These are phyloP conservation scores for Tricholoma saponaceum DNA, from an alignment of 768 basidiomycete genomes.

Conservation along the genomic window DNA sequence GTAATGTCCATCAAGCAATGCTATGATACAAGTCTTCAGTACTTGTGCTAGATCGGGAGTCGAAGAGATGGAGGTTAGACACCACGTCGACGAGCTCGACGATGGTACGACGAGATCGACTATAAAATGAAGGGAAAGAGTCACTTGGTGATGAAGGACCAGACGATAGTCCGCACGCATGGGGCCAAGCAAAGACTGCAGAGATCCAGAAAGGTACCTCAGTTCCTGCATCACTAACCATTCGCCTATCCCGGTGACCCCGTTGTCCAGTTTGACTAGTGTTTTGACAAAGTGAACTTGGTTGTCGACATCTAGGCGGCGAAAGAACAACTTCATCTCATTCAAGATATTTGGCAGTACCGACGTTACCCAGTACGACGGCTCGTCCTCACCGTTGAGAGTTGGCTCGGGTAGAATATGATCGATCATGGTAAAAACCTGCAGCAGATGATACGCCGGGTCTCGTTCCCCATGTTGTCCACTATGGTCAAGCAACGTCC, in stretches of 20 bases:
- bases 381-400: constrained; percentile 25
- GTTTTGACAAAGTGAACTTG: constrained; percentile 50
- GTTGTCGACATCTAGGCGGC: constrained; percentile 50
- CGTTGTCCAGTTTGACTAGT: constrained; percentile 54
- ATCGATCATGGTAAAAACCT: constrained; percentile 55
- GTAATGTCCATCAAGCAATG: constrained; percentile 45
- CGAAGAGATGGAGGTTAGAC: constrained; percentile 34
- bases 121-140: constrained; percentile 46
- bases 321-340: constrained; percentile 54
- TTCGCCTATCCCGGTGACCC: constrained; percentile 54
- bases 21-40: constrained; percentile 38
- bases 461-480: constrained; percentile 38
- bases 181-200: constrained; percentile 31
- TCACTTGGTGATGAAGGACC: constrained; percentile 45
- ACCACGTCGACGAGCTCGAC: constrained; percentile 40
- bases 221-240: constrained; percentile 69
- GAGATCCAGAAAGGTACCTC: constrained; percentile 39
- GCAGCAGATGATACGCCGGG: constrained; percentile 51
- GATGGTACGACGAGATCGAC: constrained; percentile 38
- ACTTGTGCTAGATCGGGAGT: constrained; percentile 38
- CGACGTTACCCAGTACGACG: constrained; percentile 43
- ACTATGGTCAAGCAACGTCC: constrained; percentile 50
- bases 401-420: constrained; percentile 44
- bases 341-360: constrained; percentile 55
- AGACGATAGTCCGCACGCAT: constrained; percentile 27